Percentiles rank a stretch among this genome's conserved stretches.
Conservation (phyloP, 192 early-diverging fungal genomes). For the Ambispora gerdemannii region DNA sequence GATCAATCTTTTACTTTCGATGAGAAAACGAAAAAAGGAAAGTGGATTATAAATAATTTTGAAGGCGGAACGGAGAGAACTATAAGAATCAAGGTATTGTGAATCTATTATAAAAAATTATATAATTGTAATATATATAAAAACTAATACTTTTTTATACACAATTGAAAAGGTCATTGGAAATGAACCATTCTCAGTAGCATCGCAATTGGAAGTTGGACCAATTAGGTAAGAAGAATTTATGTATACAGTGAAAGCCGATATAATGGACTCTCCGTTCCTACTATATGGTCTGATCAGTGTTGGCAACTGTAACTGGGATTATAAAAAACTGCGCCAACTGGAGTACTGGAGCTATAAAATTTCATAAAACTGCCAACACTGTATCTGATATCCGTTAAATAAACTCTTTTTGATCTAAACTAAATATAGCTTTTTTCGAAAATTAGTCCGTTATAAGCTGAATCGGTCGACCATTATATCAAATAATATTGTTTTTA, state of each 20-base stretch:
- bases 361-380: too few species aligned
- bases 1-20: slow-evolving; percentile 17
- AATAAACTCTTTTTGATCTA: too few species aligned
- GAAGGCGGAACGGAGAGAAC: slow-evolving; percentile 5
- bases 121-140: background rate
- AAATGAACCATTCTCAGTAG: background rate
- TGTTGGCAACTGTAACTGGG: too few species aligned
- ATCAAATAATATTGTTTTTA: background rate
- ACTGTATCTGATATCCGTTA: too few species aligned
- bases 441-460: background rate
- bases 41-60: slow-evolving; percentile 18
- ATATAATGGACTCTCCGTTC: background rate
- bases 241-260: too few species aligned
- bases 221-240: slow-evolving; percentile 25
- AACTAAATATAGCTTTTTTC: background rate
- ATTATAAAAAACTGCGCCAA: too few species aligned
- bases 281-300: background rate
- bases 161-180: slow-evolving; percentile 8
- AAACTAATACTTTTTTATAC: background rate
- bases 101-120: background rate
- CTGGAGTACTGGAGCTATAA: too few species aligned
- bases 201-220: slow-evolving; percentile 6
- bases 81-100: slow-evolving; percentile 17
- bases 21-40: slow-evolving; percentile 1
- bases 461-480: background rate